Percentiles rank a stretch among this genome's conserved stretches.
phyloP scores from a whole-genome alignment of 108 stramenopile genomes.

The Cylindrotheca fusiformis region DNA sequence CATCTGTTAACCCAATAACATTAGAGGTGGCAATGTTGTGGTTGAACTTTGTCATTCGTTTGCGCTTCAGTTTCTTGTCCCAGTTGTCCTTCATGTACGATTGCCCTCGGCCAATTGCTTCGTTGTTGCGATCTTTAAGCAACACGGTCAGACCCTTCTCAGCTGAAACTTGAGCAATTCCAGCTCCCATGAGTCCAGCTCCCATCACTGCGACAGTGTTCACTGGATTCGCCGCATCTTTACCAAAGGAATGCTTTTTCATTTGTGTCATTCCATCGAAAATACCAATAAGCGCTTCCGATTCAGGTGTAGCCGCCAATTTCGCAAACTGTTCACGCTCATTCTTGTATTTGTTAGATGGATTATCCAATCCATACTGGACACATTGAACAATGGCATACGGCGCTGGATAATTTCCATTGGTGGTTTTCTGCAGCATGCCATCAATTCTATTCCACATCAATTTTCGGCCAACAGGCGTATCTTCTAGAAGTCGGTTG shows the following conservation, averaged over 20 bases:
- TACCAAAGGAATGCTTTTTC: conserved; percentile 92
- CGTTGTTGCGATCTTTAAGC: conserved; percentile 94
- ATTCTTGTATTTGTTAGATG: conserved; percentile 68
- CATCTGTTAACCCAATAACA: conserved; percentile 89
- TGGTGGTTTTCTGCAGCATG: conserved; percentile 93
- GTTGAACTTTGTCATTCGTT: conserved; percentile 91
- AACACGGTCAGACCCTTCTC: conserved; percentile 94
- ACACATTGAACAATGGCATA: conserved; percentile 94
- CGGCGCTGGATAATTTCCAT: conserved; percentile 96
- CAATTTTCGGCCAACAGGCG: conserved; percentile 75
- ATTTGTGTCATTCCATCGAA: conserved; percentile 94
- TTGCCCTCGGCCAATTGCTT: conserved; percentile 76
- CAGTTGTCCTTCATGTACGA: conserved; percentile 92
- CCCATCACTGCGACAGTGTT: conserved; percentile 96
- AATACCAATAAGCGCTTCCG: conserved; percentile 92
- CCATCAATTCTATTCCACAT: conserved; percentile 94
- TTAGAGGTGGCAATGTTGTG: conserved; percentile 84
- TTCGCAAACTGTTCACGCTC: conserved; percentile 96
- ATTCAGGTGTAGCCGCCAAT: conserved; percentile 94
- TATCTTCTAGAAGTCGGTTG: conserved; percentile 90
- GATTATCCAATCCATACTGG: conserved; percentile 83
- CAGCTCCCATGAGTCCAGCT: conserved; percentile 99
- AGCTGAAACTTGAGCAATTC: conserved; percentile 97
- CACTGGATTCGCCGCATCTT: conserved; percentile 66
- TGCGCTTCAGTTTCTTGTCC: conserved; percentile 90